Evolutionary conservation across 2,329 filamentous ascomycete genomes (phyloP).

Genomic region (Biscogniauxia sp.): DNA sequence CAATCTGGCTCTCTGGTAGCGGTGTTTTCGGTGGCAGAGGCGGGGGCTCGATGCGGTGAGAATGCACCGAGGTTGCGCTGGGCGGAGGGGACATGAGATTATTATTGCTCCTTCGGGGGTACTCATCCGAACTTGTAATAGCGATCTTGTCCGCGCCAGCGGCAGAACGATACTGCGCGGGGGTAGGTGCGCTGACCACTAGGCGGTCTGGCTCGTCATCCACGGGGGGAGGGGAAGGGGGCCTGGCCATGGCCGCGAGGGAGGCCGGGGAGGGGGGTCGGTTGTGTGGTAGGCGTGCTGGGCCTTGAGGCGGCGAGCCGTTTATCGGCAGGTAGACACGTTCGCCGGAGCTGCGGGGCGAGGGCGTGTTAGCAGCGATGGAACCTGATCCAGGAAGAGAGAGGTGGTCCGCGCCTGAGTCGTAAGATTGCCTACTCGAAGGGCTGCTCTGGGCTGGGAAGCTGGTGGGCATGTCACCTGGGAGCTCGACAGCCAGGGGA

Average conservation of each 20-base stretch:
- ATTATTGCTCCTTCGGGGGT: slow-evolving; percentile 42
- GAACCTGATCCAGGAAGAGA: slow-evolving; percentile 35
- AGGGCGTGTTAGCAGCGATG: slow-evolving; percentile 35
- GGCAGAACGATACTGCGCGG: slow-evolving; percentile 56
- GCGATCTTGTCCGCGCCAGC: slow-evolving; percentile 67
- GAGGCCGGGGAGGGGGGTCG: slow-evolving; percentile 20
- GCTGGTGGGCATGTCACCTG: slow-evolving; percentile 49
- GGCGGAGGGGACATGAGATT: slow-evolving; percentile 21
- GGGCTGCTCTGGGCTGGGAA: slow-evolving; percentile 37
- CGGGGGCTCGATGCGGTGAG: slow-evolving; percentile 58
- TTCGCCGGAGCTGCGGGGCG: slow-evolving; percentile 52
- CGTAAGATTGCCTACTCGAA: slow-evolving; percentile 53
- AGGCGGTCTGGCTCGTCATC: slow-evolving; percentile 51
- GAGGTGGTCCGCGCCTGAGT: slow-evolving; percentile 53
- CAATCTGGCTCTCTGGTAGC: slow-evolving; percentile 51
- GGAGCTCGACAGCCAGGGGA: slow-evolving; percentile 57
- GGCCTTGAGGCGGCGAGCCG: slow-evolving; percentile 29
- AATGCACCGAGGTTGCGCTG: slow-evolving; percentile 28
- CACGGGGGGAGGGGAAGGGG: slow-evolving; percentile 12
- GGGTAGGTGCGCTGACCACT: slow-evolving; percentile 55
- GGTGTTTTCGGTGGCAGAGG: slow-evolving; percentile 77
- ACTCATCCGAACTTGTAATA: slow-evolving; percentile 59
- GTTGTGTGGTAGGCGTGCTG: slow-evolving; percentile 26
- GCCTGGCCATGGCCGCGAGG: slow-evolving; percentile 18
- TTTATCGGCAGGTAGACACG: slow-evolving; percentile 36